Base-by-base conservation (phyloP, 768 basidiomycete genomes). In the Pleurotus pulmonarius region DNA sequence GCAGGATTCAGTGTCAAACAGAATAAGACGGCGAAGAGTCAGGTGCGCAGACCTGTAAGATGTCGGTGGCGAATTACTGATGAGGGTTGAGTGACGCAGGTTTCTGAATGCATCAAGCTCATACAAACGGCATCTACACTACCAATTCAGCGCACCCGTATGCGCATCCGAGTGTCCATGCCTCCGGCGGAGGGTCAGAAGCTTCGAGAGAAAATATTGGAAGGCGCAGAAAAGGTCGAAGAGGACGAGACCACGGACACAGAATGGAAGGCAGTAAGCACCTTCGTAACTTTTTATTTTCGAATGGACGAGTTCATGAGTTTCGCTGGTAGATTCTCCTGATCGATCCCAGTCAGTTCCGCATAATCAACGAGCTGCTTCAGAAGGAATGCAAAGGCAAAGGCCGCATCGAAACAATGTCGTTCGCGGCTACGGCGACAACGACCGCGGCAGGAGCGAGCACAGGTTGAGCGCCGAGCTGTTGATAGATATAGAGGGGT, bases 291-390 rank as follows among this genome's bases (percentile, higher is more conserved):
- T 46, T 44, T 34, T 40, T 40, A 38, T 41, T 25, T 44, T 45
- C 20, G 37, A 38, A 4, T 43, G 40, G 46, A 18, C 56, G 8
- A 40, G 25, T 40, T 7, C 4, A 16, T 39, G 15, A 29, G 5
- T 25, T 56, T 63, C 34, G 56, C 49, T 55, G 37, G 3, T 63
- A 98, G 96, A 83, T 88, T 46, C 80, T 96, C 75, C 79, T 96
- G 55, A 98, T 98, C 58, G 94, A 98, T 67, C 96, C 97, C 4
- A 83, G 90, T 41, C 87, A 91, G 63, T 96, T 97, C 81, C 85
- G 91, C 37, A 78, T 88, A 16, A 81, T 99, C 61, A 91, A 88
- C 63, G 96, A 98, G 58, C 70, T 98, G 41, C 71, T 98, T 58
- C 91, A 94, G 68, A 91, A 89, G 67, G 91, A 98, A 67, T 88